These are phyloP conservation scores for Achaetomium macrosporum DNA, from an alignment of 2,329 filamentous ascomycete genomes.

Conservation along the genomic window DNA sequence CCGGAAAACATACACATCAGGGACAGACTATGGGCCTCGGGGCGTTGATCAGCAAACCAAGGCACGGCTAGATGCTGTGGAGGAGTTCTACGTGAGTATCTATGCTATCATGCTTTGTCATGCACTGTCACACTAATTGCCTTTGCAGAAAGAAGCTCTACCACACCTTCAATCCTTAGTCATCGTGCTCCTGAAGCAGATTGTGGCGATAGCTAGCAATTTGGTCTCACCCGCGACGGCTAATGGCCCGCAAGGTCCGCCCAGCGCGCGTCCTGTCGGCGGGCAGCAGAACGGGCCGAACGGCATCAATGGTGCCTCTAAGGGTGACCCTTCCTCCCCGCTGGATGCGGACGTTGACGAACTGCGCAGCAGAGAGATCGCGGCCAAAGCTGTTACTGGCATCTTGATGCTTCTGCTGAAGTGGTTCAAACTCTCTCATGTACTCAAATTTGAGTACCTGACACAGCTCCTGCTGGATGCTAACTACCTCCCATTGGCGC, in stretches of 20 bases:
- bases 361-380: constrained; percentile 76
- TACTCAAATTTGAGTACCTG: constrained; percentile 93
- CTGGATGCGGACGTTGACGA: constrained; percentile 74
- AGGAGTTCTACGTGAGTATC: constrained; percentile 73
- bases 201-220: constrained; percentile 83
- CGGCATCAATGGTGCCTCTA: constrained; percentile 28
- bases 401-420: constrained; percentile 83
- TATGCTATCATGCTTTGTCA: constrained; percentile 21
- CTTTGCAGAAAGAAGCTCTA: constrained; percentile 61
- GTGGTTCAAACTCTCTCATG: constrained; percentile 92
- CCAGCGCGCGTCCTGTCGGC: constrained; percentile 35
- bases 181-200: constrained; percentile 84
- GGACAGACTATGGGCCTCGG: constrained; percentile 47
- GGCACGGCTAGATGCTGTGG: constrained; percentile 65
- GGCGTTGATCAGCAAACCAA: constrained; percentile 50
- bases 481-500: constrained; percentile 85
- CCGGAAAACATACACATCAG: constrained; percentile 31
- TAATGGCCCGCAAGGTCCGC: constrained; percentile 36
- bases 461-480: constrained; percentile 90
- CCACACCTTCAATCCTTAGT: constrained; percentile 88
- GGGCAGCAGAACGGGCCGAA: constrained; percentile 30
- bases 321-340: constrained; percentile 40
- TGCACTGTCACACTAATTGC: constrained; percentile 26
- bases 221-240: constrained; percentile 56
- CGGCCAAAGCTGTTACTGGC: constrained; percentile 85